Evolutionary conservation across 1,284 basidiomycete species (phyloP).

Genomic region (Wolfiporia cocos): DNA sequence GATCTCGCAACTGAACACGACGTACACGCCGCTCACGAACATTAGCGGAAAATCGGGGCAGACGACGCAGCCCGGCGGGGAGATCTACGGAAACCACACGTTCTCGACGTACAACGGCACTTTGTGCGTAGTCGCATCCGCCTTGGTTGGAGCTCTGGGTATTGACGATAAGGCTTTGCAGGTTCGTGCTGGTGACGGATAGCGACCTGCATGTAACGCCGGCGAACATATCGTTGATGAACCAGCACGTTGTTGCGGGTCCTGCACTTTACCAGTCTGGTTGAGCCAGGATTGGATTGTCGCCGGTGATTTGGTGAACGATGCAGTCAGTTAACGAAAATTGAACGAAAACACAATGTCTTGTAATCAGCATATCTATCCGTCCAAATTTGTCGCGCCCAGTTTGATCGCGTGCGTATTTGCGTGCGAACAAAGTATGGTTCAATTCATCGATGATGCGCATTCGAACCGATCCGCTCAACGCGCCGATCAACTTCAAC

Average conservation of each 20-base stretch:
- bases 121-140: slow-evolving; percentile 25
- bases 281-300: slow-evolving; percentile 17
- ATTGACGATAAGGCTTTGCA: slow-evolving; percentile 8
- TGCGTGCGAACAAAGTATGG: too few species aligned
- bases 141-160: background rate
- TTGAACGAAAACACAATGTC: too few species aligned
- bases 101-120: slow-evolving; percentile 42
- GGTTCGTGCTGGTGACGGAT: slow-evolving; percentile 52
- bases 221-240: slow-evolving; percentile 48
- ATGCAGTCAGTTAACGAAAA: too few species aligned
- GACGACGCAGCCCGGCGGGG: slow-evolving; percentile 43
- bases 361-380: too few species aligned
- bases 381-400: too few species aligned
- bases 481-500: background rate
- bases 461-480: background rate
- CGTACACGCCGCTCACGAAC: slow-evolving; percentile 46
- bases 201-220: slow-evolving; percentile 49
- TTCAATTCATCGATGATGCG: too few species aligned
- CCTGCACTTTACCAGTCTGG: slow-evolving; percentile 46
- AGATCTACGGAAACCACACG: slow-evolving; percentile 34
- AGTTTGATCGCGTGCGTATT: too few species aligned
- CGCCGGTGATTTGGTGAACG: background rate
- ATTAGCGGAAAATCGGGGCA: slow-evolving; percentile 37
- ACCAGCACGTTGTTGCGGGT: slow-evolving; percentile 52
- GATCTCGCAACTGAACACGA: slow-evolving; percentile 61